These are phyloP conservation scores for Cucurbita argyrosperma DNA, from an alignment of 306 rosid genomes.

Conservation along the genomic window DNA sequence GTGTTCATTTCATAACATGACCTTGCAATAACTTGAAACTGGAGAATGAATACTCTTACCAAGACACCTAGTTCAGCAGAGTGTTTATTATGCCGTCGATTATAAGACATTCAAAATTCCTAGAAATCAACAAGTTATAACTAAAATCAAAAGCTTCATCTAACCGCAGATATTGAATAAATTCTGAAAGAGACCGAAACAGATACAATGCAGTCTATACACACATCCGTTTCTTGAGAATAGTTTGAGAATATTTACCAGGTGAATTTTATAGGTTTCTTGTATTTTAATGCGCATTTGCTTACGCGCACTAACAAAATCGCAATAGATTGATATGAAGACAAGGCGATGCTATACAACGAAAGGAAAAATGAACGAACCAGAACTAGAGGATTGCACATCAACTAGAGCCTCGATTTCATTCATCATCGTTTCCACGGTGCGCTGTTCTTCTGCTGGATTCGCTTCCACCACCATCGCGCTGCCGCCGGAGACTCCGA, in stretches of 20 bases:
- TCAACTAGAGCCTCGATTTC: constrained; percentile 44
- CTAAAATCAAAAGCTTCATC: not conserved
- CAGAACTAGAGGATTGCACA: constrained; percentile 8
- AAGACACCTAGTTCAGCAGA: not conserved
- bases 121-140: not conserved
- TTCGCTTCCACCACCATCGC: not conserved
- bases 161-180: not conserved
- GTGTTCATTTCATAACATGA: not conserved
- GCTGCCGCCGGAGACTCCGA: not conserved
- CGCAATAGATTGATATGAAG: not conserved
- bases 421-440: constrained; percentile 13
- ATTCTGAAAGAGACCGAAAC: not conserved
- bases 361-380: not conserved
- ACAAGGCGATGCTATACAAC: not conserved
- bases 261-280: not conserved
- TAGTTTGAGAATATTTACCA: not conserved
- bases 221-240: not conserved
- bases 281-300: not conserved
- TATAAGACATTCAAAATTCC: not conserved
- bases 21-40: not conserved
- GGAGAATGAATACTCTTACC: not conserved
- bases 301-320: not conserved
- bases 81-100: not conserved
- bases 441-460: not conserved
- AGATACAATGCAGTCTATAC: not conserved